These are phyloP conservation scores for Neurospora crassa DNA, from an alignment of 2,329 filamentous ascomycete species.

Conservation along the genomic window DNA sequence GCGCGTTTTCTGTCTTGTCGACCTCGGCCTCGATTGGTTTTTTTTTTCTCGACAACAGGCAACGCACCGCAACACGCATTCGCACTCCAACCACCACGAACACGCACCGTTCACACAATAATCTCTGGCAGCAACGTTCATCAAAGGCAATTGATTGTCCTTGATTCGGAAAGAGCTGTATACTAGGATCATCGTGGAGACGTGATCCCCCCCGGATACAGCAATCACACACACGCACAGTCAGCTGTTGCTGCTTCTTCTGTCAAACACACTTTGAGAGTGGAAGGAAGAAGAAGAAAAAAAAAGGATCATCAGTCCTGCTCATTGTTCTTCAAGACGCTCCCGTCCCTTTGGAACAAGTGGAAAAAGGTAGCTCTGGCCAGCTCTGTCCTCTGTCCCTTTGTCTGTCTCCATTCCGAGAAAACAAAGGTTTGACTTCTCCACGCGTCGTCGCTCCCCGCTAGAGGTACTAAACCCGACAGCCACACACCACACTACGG, in stretches of 20 bases:
- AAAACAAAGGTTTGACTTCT: not conserved
- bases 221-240: not conserved
- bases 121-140: not conserved
- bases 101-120: not conserved
- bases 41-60: constrained; percentile 1
- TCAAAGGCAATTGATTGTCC: not conserved
- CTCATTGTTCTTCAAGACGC: not conserved
- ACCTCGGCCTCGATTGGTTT: constrained; percentile 6
- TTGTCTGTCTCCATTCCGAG: constrained; percentile 3
- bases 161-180: not conserved
- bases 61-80: not conserved
- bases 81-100: not conserved
- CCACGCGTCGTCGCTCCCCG: constrained; percentile 1
- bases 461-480: not conserved
- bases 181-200: not conserved
- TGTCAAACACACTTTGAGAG: not conserved
- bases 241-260: not conserved
- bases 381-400: not conserved
- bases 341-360: constrained; percentile 4
- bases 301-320: not conserved
- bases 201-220: not conserved
- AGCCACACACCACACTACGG: not conserved
- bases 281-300: not conserved
- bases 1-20: constrained; percentile 14
- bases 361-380: constrained; percentile 4